A percentile compares a stretch with the other conserved stretches of the same genome.
Evolutionary conservation across 768 basidiomycete species (phyloP).

Genomic region (Leucocoprinus sp.): DNA sequence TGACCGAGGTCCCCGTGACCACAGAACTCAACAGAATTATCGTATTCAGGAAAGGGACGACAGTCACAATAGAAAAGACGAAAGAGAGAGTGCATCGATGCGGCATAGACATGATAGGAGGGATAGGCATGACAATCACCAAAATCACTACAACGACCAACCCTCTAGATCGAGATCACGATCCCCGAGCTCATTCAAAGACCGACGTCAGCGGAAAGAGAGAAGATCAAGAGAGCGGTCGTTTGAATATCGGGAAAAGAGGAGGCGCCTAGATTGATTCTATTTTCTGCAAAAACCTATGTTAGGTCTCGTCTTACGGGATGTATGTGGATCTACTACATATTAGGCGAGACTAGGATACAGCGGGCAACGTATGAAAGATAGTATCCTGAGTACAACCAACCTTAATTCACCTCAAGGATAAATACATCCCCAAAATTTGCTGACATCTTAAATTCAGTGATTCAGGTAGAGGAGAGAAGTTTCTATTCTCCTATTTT

Average conservation of each 20-base stretch:
- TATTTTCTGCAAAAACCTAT: too few relatives aligned
- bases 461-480: too few relatives aligned
- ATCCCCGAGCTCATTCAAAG: constrained; percentile 19
- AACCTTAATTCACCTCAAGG: too few relatives aligned
- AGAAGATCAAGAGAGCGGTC: constrained; percentile 20
- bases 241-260: constrained; percentile 35
- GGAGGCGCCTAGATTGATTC: constrained; percentile 47
- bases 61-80: constrained; percentile 12
- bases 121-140: constrained; percentile 18
- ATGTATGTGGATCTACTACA: too few relatives aligned
- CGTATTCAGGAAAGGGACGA: constrained; percentile 8
- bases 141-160: constrained; percentile 19
- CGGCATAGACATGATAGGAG: constrained; percentile 16
- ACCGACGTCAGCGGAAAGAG: constrained; percentile 24
- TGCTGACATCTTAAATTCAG: too few relatives aligned
- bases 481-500: too few relatives aligned
- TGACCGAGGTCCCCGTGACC: constrained; percentile 9
- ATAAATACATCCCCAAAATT: too few relatives aligned
- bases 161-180: constrained; percentile 23
- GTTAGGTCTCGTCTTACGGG: too few relatives aligned
- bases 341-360: too few relatives aligned
- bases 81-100: constrained; percentile 14
- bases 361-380: too few relatives aligned
- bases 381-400: too few relatives aligned
- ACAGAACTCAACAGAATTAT: constrained; percentile 3